These are phyloP conservation scores for Gloeophyllum trabeum DNA, from an alignment of 768 basidiomycete genomes.

Conservation along the genomic window DNA sequence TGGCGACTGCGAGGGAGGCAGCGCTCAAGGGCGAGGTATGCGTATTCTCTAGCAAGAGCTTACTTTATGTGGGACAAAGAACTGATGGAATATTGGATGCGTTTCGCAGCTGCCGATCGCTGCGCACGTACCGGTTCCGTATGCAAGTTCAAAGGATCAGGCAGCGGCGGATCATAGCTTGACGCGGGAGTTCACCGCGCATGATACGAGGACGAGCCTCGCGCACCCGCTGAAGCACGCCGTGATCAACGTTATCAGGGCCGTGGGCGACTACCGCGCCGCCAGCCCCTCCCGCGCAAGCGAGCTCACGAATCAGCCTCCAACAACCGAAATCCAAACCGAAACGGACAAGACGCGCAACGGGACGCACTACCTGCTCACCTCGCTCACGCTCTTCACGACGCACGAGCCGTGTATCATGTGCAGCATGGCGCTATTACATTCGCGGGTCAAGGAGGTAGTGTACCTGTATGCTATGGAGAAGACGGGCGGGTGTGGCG, in stretches of 20 bases:
- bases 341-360: constrained; percentile 22
- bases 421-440: constrained; percentile 94
- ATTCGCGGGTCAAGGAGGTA: constrained; percentile 87
- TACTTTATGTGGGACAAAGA: background rate
- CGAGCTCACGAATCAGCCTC: background rate
- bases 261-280: constrained; percentile 47
- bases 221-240: constrained; percentile 81
- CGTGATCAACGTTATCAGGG: constrained; percentile 62
- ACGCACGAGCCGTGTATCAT: constrained; percentile 97
- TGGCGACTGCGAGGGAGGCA: constrained; percentile 37
- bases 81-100: background rate
- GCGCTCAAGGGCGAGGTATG: constrained; percentile 45
- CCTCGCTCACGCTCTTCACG: constrained; percentile 71
- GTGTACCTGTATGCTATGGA: constrained; percentile 65
- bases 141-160: constrained; percentile 18
- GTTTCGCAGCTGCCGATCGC: constrained; percentile 58
- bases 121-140: constrained; percentile 53
- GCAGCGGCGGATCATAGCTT: constrained; percentile 6
- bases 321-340: too few species aligned
- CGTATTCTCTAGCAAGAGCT: background rate
- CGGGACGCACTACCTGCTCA: constrained; percentile 81
- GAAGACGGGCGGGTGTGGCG: constrained; percentile 80
- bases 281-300: constrained; percentile 3
- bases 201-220: constrained; percentile 62
- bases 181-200: constrained; percentile 33